phyloP scores from a whole-genome alignment of 768 basidiomycete species.

The Tulasnella sp. region DNA sequence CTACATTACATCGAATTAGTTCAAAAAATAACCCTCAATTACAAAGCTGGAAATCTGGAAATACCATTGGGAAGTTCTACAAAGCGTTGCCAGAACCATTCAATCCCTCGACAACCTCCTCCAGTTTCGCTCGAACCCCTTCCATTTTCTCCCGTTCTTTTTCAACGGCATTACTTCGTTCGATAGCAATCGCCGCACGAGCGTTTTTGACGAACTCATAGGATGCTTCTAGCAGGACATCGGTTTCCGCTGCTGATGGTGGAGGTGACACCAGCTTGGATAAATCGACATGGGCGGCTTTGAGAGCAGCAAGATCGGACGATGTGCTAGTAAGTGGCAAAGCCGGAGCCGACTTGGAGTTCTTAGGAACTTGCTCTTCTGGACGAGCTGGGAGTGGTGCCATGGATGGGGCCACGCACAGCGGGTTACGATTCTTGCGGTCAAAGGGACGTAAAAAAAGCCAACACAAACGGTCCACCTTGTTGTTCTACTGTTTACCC shows the following conservation, averaged over 20 bases:
- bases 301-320: constrained; percentile 16
- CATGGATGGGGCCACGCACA: neutral
- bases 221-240: constrained; percentile 16
- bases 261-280: neutral
- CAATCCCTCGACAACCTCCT: constrained; percentile 21
- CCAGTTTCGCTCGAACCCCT: constrained; percentile 12
- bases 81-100: neutral
- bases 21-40: neutral
- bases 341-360: constrained; percentile 11
- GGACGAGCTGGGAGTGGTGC: constrained; percentile 6
- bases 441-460: neutral
- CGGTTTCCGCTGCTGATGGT: neutral
- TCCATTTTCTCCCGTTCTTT: constrained; percentile 24
- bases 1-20: no score
- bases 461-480: neutral
- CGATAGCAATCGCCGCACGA: constrained; percentile 2
- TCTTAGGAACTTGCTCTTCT: neutral
- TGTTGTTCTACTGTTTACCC: constrained; percentile 1
- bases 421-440: neutral
- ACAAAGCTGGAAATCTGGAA: neutral
- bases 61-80: neutral
- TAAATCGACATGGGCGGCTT: constrained; percentile 20
- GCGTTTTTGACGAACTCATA: constrained; percentile 25
- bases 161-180: neutral
- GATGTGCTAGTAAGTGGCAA: neutral